These are phyloP conservation scores for Lactarius akahatsu DNA, from an alignment of 768 basidiomycete species.

Conservation along the genomic window DNA sequence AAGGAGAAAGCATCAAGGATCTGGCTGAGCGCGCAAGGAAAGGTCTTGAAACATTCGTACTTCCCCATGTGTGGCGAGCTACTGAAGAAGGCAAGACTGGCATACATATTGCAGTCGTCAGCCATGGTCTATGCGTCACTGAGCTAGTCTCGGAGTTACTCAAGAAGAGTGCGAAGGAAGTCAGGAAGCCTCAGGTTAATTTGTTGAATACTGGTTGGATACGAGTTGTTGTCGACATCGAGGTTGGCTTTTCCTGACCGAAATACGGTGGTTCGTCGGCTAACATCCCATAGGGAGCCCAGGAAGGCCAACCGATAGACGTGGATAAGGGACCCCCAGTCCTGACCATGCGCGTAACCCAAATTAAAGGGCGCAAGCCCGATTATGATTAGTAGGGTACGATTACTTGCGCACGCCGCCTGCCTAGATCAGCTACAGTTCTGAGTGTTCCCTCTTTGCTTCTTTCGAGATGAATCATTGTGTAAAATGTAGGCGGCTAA, in stretches of 20 bases:
- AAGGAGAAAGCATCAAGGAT: constrained; percentile 68
- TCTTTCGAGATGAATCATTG: neutral
- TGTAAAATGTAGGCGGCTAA: neutral
- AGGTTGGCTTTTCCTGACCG: constrained; percentile 30
- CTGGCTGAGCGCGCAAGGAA: constrained; percentile 53
- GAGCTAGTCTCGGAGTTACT: constrained; percentile 52
- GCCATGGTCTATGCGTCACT: constrained; percentile 70
- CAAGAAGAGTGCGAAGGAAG: constrained; percentile 40
- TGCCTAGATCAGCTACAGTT: neutral
- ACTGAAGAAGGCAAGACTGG: constrained; percentile 40
- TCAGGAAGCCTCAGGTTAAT: constrained; percentile 37
- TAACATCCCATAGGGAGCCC: constrained; percentile 34
- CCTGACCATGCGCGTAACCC: constrained; percentile 45
- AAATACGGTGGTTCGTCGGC: neutral
- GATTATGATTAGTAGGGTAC: too few species aligned
- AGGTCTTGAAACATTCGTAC: constrained; percentile 50
- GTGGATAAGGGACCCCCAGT: constrained; percentile 36
- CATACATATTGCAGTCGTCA: constrained; percentile 63
- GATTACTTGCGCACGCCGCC: too few species aligned
- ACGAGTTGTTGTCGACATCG: constrained; percentile 48
- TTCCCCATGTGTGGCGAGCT: constrained; percentile 53
- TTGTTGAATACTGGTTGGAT: constrained; percentile 73
- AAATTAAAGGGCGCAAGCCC: constrained; percentile 41
- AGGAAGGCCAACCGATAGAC: constrained; percentile 31
- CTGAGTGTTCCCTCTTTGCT: neutral